A percentile compares a stretch with the other conserved stretches of the same genome.
These are phyloP conservation scores for Cyclotella choctawhatcheeana DNA, from an alignment of 108 stramenopile species.

Conservation along the genomic window DNA sequence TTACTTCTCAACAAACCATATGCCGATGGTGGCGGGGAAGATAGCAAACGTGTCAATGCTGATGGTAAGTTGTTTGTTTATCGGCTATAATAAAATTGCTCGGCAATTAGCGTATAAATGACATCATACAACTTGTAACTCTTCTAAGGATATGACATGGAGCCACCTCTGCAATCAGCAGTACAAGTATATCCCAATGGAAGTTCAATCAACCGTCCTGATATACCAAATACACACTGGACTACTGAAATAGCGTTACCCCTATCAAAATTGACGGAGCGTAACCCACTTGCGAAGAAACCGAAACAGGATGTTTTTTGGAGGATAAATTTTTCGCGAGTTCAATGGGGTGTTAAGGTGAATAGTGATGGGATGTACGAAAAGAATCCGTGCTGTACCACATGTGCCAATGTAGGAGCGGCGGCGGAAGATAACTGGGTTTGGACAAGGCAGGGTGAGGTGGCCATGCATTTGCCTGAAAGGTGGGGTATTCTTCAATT, in stretches of 20 bases:
- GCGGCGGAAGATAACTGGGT: slow-evolving; percentile 51
- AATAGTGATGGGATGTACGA: slow-evolving; percentile 39
- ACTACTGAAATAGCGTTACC: slow-evolving; percentile 49
- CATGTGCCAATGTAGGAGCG: slow-evolving; percentile 35
- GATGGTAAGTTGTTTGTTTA: slow-evolving; percentile 45
- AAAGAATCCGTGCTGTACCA: slow-evolving; percentile 42
- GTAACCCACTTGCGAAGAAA: slow-evolving; percentile 14
- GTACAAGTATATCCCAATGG: slow-evolving; percentile 25
- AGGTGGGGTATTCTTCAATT: slow-evolving; percentile 43
- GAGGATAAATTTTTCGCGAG: slow-evolving; percentile 55
- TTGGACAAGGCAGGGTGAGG: slow-evolving; percentile 43
- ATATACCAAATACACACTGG: slow-evolving; percentile 45
- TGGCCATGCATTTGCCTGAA: slow-evolving; percentile 51
- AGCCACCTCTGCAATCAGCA: slow-evolving; percentile 56
- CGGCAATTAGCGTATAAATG: no score
- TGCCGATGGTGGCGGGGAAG: slow-evolving; percentile 76
- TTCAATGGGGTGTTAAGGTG: slow-evolving; percentile 45
- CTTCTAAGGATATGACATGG: slow-evolving; percentile 72
- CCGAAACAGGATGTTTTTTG: slow-evolving; percentile 41
- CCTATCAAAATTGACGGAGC: slow-evolving; percentile 44
- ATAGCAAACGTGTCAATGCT: slow-evolving; percentile 74
- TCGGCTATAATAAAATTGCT: no score
- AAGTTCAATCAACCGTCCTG: slow-evolving; percentile 38
- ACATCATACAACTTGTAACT: slow-evolving; percentile 59
- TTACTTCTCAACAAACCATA: slow-evolving; percentile 88